These are phyloP conservation scores for Phalaenopsis equestris DNA, from an alignment of 106 monocot species.

Conservation along the genomic window DNA sequence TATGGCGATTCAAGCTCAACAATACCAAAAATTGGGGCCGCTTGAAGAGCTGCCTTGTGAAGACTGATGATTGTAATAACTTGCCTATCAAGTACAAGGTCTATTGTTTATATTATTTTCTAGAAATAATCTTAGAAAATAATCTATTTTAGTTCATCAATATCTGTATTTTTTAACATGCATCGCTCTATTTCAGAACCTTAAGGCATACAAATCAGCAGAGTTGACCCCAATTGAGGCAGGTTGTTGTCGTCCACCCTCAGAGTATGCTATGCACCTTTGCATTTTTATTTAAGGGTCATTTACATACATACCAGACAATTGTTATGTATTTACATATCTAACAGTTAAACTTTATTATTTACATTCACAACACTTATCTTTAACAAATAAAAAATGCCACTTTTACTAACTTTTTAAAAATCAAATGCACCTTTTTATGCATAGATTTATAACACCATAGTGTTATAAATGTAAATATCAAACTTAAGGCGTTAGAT, in stretches of 20 bases:
- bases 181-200: constrained; percentile 35
- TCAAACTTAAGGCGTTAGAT: no score
- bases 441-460: no score
- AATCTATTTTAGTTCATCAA: not conserved
- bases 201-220: constrained; percentile 72
- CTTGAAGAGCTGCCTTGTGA: constrained; percentile 87
- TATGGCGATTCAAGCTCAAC: constrained; percentile 46
- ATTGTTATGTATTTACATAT: no score
- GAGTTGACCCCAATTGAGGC: constrained; percentile 81
- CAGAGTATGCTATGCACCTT: constrained; percentile 71
- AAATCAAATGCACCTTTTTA: no score
- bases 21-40: constrained; percentile 67
- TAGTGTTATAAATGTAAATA: no score
- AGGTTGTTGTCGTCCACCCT: constrained; percentile 96
- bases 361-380: no score
- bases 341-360: no score
- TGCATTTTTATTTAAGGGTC: not conserved
- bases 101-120: not conserved
- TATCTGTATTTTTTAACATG: not conserved
- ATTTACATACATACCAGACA: no score
- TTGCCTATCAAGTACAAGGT: constrained; percentile 86
- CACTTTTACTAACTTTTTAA: no score
- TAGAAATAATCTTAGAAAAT: not conserved
- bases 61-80: constrained; percentile 69
- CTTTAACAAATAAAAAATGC: no score